These are phyloP conservation scores for Lasiodiplodia gonubiensis DNA, from an alignment of 2,329 filamentous ascomycete genomes.

Conservation along the genomic window DNA sequence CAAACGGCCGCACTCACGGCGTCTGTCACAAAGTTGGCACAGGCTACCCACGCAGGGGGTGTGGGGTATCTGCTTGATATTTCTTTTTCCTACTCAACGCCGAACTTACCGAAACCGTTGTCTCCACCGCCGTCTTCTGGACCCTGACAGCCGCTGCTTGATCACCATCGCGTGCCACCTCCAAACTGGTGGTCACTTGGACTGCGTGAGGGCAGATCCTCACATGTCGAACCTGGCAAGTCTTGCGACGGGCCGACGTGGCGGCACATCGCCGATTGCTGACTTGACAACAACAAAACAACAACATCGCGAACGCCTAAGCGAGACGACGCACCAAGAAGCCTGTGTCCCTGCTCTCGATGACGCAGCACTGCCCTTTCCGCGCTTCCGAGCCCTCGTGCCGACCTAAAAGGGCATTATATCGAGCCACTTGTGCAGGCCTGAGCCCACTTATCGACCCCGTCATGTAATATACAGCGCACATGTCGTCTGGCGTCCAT, in stretches of 20 bases:
- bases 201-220: background rate
- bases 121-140: slow-evolving; percentile 3
- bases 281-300: background rate
- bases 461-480: background rate
- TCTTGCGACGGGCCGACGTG: background rate
- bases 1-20: background rate
- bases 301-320: background rate
- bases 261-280: slow-evolving; percentile 8
- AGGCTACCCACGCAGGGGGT: background rate
- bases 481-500: background rate
- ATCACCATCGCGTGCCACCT: background rate
- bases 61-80: slow-evolving; percentile 7
- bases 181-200: background rate
- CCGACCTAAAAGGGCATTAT: background rate
- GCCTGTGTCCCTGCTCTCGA: background rate
- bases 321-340: background rate
- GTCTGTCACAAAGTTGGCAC: background rate
- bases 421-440: background rate
- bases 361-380: background rate
- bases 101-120: slow-evolving; percentile 17
- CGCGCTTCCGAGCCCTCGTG: background rate
- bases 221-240: background rate
- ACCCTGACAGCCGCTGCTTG: background rate
- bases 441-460: background rate
- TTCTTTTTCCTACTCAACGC: slow-evolving; percentile 8